Conservation (phyloP, 352 stramenopile genomes). For the Pythium dissotocum region DNA sequence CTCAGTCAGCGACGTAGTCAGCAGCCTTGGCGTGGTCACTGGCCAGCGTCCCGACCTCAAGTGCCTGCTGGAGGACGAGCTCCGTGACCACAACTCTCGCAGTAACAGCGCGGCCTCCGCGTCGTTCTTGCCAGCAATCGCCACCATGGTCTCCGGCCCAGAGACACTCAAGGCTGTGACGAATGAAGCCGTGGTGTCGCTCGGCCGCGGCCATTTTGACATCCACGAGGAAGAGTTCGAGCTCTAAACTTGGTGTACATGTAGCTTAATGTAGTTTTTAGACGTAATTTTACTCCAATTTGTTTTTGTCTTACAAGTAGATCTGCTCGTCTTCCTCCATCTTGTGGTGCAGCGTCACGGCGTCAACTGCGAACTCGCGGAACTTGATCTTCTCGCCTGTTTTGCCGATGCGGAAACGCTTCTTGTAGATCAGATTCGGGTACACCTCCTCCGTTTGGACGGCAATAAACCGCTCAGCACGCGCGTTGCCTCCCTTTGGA, state of each 20-base stretch:
- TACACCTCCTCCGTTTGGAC: conserved; percentile 76
- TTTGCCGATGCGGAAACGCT: conserved; percentile 71
- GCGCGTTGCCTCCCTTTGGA: conserved; percentile 20
- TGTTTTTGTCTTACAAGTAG: conserved; percentile 36
- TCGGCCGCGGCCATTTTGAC: conserved; percentile 16
- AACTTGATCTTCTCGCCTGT: conserved; percentile 74
- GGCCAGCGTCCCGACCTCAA: conserved; percentile 11
- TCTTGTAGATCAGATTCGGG: conserved; percentile 79
- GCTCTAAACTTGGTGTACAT: conserved; percentile 5
- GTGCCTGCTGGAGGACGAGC: neutral
- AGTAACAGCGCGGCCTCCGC: neutral
- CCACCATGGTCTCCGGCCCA: conserved; percentile 21
- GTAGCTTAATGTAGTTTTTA: no score
- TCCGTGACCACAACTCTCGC: neutral
- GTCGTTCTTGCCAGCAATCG: conserved; percentile 4
- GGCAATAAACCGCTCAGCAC: conserved; percentile 62
- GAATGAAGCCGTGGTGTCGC: conserved; percentile 8
- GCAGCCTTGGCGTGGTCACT: conserved; percentile 6
- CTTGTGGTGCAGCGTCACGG: conserved; percentile 56
- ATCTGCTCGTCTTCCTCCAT: conserved; percentile 77
- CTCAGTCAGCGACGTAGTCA: conserved; percentile 33
- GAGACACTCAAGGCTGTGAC: conserved; percentile 20
- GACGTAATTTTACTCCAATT: neutral
- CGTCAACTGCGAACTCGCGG: conserved; percentile 66
- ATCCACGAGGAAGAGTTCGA: conserved; percentile 27